Conservation (phyloP, 495 filamentous ascomycete genomes). For the Penicillium parvum region DNA sequence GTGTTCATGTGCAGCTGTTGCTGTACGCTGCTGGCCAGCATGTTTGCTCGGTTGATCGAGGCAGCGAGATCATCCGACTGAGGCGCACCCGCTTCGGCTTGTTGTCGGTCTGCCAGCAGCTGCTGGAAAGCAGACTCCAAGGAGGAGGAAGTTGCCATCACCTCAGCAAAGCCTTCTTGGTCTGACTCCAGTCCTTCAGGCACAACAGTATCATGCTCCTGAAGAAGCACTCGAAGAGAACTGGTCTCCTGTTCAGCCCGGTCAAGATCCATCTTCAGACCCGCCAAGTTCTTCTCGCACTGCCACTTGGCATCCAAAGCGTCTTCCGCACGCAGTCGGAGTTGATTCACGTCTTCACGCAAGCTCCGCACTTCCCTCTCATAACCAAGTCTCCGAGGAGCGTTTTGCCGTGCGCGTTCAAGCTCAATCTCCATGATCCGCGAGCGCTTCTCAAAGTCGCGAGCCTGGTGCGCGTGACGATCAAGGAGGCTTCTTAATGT, state of each 20-base stretch:
- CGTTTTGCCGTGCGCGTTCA: constrained; percentile 60
- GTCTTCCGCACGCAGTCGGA: constrained; percentile 87
- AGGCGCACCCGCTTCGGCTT: constrained; percentile 59
- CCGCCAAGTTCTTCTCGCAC: constrained; percentile 87
- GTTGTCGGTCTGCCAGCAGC: constrained; percentile 73
- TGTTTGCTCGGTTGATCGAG: constrained; percentile 71
- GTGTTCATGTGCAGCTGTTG: constrained; percentile 73
- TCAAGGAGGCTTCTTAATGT: constrained; percentile 84
- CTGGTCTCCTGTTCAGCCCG: constrained; percentile 89
- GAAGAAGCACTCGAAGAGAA: constrained; percentile 70
- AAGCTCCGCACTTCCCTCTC: constrained; percentile 74
- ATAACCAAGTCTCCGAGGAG: constrained; percentile 70
- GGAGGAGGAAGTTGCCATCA: constrained; percentile 62
- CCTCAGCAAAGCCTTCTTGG: constrained; percentile 44
- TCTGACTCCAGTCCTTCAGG: constrained; percentile 42
- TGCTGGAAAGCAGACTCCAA: constrained; percentile 75
- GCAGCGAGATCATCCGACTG: constrained; percentile 62
- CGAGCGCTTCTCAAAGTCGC: constrained; percentile 74
- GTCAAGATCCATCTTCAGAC: constrained; percentile 95
- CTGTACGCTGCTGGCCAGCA: constrained; percentile 69
- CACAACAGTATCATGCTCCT: constrained; percentile 81
- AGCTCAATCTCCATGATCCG: constrained; percentile 72
- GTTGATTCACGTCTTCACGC: constrained; percentile 75
- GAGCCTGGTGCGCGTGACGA: constrained; percentile 75
- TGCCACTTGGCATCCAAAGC: constrained; percentile 96